Conservation (phyloP, 371 early-diverging fungal genomes). For the Syncephalastrum sp. region DNA sequence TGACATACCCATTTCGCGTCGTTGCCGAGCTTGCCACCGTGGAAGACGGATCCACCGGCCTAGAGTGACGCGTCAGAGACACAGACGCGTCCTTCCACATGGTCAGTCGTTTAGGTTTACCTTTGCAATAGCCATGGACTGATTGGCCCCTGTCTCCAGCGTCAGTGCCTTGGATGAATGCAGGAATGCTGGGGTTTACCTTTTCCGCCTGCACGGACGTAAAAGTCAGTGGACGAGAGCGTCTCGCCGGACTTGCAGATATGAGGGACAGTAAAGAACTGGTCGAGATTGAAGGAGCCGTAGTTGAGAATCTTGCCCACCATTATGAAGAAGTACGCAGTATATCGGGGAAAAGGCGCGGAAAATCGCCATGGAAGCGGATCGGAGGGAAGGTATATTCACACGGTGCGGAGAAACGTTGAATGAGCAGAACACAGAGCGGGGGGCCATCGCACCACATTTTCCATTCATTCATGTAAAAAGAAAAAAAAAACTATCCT, state of each 20-base stretch:
- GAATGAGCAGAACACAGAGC: too few relatives aligned
- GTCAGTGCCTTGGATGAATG: not conserved
- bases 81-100: not conserved
- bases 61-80: slow-evolving; percentile 10
- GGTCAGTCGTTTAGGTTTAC: not conserved
- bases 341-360: too few relatives aligned
- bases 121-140: slow-evolving; percentile 7
- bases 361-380: too few relatives aligned
- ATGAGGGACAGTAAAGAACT: slow-evolving; percentile 81
- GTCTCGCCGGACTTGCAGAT: slow-evolving; percentile 86
- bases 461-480: too few relatives aligned
- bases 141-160: slow-evolving; percentile 4
- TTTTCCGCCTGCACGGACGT: slow-evolving; percentile 85
- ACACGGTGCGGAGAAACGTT: too few relatives aligned
- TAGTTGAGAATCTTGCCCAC: slow-evolving; percentile 62
- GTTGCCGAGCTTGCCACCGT: slow-evolving; percentile 82
- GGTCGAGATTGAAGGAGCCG: slow-evolving; percentile 91
- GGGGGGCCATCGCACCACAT: too few relatives aligned
- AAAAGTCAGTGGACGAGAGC: slow-evolving; percentile 59
- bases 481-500: too few relatives aligned
- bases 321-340: not conserved
- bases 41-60: slow-evolving; percentile 69
- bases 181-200: slow-evolving; percentile 35
- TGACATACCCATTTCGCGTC: slow-evolving; percentile 83
- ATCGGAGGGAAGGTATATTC: too few relatives aligned